Conservation (phyloP, 768 basidiomycete genomes). For the Megacollybia marginata region DNA sequence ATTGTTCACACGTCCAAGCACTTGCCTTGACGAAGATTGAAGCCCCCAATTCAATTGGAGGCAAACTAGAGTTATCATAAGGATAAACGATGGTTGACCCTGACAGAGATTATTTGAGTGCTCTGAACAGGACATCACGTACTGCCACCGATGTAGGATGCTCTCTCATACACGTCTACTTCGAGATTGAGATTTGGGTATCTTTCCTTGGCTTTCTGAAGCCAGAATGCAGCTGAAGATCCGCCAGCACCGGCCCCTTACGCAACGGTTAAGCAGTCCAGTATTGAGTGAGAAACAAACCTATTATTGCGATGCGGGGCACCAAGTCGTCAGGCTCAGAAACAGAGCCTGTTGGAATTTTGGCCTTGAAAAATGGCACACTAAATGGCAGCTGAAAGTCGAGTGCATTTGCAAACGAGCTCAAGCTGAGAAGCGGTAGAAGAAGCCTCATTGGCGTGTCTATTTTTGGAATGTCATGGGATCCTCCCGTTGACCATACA, state of each 20-base stretch:
- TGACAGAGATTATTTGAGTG: slow-evolving; percentile 19
- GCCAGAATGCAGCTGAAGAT: slow-evolving; percentile 78
- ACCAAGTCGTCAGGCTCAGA: slow-evolving; percentile 13
- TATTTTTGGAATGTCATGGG: no score
- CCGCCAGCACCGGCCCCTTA: slow-evolving; percentile 78
- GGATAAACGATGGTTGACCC: slow-evolving; percentile 78
- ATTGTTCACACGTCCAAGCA: slow-evolving; percentile 38
- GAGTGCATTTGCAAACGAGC: neutral
- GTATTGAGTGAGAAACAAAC: neutral
- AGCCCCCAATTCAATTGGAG: slow-evolving; percentile 76
- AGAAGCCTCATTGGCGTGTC: no score
- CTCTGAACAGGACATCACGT: slow-evolving; percentile 27
- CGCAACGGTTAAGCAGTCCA: no score
- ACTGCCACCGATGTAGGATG: slow-evolving; percentile 79
- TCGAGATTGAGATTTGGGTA: slow-evolving; percentile 58
- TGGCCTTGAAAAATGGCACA: slow-evolving; percentile 45
- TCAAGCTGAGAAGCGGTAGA: no score
- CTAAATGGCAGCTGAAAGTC: slow-evolving; percentile 44
- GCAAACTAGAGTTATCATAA: slow-evolving; percentile 49
- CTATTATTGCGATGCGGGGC: slow-evolving; percentile 76
- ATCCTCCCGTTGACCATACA: no score
- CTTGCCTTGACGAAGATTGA: slow-evolving; percentile 81
- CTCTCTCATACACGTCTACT: slow-evolving; percentile 79
- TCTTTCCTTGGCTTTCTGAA: slow-evolving; percentile 68
- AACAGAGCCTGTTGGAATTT: slow-evolving; percentile 12